Evolutionary conservation across 2,329 filamentous ascomycete genomes (phyloP).

Genomic region (Podosphaera leucotricha): DNA sequence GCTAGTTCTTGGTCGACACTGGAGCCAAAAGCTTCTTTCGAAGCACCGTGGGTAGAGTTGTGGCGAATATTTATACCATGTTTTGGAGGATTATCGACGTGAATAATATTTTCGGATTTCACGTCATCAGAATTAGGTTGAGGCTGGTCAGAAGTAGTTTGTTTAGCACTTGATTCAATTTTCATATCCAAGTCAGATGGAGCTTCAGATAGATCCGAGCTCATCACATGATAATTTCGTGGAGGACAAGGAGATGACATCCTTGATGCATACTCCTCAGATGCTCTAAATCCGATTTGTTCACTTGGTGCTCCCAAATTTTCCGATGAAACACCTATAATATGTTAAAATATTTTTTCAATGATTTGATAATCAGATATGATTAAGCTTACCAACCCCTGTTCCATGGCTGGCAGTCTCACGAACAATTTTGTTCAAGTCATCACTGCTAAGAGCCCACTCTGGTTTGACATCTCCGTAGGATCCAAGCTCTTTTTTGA

Average conservation of each 20-base stretch:
- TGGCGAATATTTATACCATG: slow-evolving; percentile 14
- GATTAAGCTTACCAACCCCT: slow-evolving; percentile 24
- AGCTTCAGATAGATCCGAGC: slow-evolving; percentile 22
- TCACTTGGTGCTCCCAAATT: slow-evolving; percentile 60
- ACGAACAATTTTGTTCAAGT: slow-evolving; percentile 73
- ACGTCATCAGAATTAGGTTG: slow-evolving; percentile 25
- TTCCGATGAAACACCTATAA: slow-evolving; percentile 36
- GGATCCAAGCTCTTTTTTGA: slow-evolving; percentile 41
- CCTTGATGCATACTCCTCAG: slow-evolving; percentile 60
- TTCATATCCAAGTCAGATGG: slow-evolving; percentile 18
- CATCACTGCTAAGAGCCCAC: slow-evolving; percentile 70
- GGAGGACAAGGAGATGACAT: slow-evolving; percentile 43
- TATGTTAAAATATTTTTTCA: slow-evolving; percentile 13
- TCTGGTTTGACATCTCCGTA: slow-evolving; percentile 37
- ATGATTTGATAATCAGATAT: slow-evolving; percentile 1
- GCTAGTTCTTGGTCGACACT: slow-evolving; percentile 23
- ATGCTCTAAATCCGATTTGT: slow-evolving; percentile 70
- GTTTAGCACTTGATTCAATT: slow-evolving; percentile 19
- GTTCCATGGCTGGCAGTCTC: slow-evolving; percentile 34
- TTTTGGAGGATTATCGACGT: slow-evolving; percentile 44
- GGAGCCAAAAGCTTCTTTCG: slow-evolving; percentile 26
- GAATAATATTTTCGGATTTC: slow-evolving; percentile 34
- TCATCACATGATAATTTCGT: slow-evolving; percentile 14
- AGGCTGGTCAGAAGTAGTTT: slow-evolving; percentile 16
- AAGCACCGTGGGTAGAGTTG: slow-evolving; percentile 21